Evolutionary conservation across 306 rosid genomes (phyloP), one percentile per base, ranked within the genome.

Genomic region (Cajanus cajan): DNA sequence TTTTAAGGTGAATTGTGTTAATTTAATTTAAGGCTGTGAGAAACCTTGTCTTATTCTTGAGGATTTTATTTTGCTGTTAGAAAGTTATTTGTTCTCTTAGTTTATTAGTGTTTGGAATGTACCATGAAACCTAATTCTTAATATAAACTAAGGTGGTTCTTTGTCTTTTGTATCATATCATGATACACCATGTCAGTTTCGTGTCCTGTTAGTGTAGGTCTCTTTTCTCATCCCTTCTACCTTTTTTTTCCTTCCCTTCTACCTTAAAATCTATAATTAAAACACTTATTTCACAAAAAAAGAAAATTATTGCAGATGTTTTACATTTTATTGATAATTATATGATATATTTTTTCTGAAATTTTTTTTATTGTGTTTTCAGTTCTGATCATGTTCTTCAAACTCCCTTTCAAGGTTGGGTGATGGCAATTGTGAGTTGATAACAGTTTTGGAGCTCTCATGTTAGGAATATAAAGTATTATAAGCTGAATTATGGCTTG

Each of bases 361-460:
- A 9, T 9, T 24, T 1, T 6, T 75, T 37, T 2, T 45, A 2
- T 74, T 77, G 51, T 71, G 73, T 79, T 72, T 87, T 82, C 91
- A 94, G 98, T 71, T 94, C 97, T 14, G 98, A 94, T 80, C 90
- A 1, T 75, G 97, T 94, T 89, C 97, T 94, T 76, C 97, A 94
- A 85, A 92, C 97, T 83, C 93, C 98, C 16, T 85, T 94, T 74
- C 94, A 94, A 86, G 98, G 98, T 74, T 94, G 96, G 97, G 82
- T 89, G 86, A 94, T 94, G 98, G 98, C 97, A 86, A 90, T 87
- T 36, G 97, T 94, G 89, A 94, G 98, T 94, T 85, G 48, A 81
- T 63, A 65, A 72, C 68, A 68, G 68, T 80, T 75, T 54, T 82
- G 41, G 73, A 52, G 52, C 28, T 81, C 61, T 75, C 68, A 55